Evolutionary conservation across 202 grass and related monocot genomes (phyloP).

Genomic region (Hordeum pubiflorum): DNA sequence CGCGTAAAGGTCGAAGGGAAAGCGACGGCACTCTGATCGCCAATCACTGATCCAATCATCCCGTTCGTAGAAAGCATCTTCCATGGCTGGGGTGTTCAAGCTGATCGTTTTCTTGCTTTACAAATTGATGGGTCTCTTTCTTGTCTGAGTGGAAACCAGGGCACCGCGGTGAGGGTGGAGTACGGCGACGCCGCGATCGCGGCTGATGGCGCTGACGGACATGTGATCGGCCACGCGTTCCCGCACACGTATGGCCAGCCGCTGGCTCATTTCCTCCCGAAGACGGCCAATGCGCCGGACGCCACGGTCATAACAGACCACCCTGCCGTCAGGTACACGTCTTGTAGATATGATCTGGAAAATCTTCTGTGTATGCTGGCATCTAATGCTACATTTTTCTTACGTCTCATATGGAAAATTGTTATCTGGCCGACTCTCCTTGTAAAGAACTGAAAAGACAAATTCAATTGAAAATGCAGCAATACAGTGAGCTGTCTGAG

Average conservation of each 20-base stretch:
- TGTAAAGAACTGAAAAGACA: not conserved
- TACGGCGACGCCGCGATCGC: slow-evolving; percentile 49
- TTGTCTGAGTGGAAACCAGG: slow-evolving; percentile 22
- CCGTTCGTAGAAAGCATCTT: not conserved
- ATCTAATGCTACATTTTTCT: not conserved
- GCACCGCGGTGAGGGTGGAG: slow-evolving; percentile 59
- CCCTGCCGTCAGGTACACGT: slow-evolving; percentile 39
- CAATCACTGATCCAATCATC: not conserved
- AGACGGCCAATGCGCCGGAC: slow-evolving; percentile 37
- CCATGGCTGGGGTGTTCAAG: not conserved
- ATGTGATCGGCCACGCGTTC: slow-evolving; percentile 53
- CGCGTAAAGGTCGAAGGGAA: not conserved
- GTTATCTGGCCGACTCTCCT: not conserved
- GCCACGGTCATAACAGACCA: slow-evolving; percentile 49
- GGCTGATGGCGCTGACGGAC: slow-evolving; percentile 39
- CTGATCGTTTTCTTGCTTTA: not conserved
- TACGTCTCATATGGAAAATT: not conserved
- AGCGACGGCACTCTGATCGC: slow-evolving; percentile 2
- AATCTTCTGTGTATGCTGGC: not conserved
- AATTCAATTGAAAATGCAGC: not conserved
- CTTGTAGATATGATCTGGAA: not conserved
- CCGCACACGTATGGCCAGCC: slow-evolving; percentile 64
- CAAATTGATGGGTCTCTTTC: not conserved
- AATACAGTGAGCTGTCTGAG: not conserved
- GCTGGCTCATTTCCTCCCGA: slow-evolving; percentile 57